Evolutionary conservation across 257 asterid genomes (phyloP).

Genomic region (Salvia miltiorrhiza): DNA sequence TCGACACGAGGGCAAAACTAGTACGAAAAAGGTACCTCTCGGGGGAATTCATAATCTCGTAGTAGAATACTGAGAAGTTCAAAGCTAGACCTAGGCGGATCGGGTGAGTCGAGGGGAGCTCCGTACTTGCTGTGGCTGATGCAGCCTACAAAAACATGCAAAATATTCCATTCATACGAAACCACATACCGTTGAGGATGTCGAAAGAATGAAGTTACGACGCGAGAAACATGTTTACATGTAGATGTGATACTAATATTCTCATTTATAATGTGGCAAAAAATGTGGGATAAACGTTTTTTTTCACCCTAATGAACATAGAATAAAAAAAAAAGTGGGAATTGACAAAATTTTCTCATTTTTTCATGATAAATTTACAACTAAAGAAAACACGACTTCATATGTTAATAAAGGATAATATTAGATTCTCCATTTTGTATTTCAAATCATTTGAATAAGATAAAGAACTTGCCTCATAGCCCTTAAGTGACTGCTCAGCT

Average conservation of each 20-base stretch:
- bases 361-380: no score
- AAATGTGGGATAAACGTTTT: no score
- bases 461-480: slow-evolving; percentile 60
- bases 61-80: slow-evolving; percentile 91
- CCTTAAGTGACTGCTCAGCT: slow-evolving; percentile 76
- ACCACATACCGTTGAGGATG: no score
- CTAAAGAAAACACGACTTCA: no score
- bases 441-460: neutral
- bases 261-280: no score
- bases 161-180: neutral
- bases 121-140: slow-evolving; percentile 64
- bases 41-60: slow-evolving; percentile 94
- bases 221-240: no score
- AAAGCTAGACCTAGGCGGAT: slow-evolving; percentile 95
- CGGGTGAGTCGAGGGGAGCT: slow-evolving; percentile 91
- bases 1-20: neutral
- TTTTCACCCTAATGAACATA: no score
- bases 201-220: no score
- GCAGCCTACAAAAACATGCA: slow-evolving; percentile 49
- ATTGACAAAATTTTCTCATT: no score
- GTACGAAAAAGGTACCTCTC: slow-evolving; percentile 49
- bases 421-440: neutral
- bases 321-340: no score
- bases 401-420: no score
- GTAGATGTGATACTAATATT: no score